Base-by-base conservation (phyloP, 805 yeast genomes). In the Saccharomycopsis malanga region DNA sequence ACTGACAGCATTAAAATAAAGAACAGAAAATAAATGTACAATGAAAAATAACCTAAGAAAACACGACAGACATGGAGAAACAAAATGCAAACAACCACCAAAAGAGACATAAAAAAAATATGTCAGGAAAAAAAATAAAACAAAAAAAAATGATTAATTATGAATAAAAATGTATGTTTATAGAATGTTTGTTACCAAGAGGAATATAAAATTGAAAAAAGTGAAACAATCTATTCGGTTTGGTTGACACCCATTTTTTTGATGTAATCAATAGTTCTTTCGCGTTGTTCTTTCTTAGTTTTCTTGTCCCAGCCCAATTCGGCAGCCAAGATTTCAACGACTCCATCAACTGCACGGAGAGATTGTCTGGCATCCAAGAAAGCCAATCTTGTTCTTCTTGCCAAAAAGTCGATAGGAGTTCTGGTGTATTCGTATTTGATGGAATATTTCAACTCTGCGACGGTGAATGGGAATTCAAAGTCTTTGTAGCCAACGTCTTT, bases 311-410 rank as follows among this genome's bases (percentile, higher is more conserved):
- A 89, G 41, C 75, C 67, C 53, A 84, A 72, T 64, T 85, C 93
- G 44, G 76, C 71, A 56, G 80, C 88, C 93, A 89, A 84, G 54
- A 87, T 74, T 57, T 84, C 83, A 44, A 85, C 88, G 34, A 91
- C 95, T 53, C 82, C 83, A 53, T 87, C 94, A 48, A 89, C 80
- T 14, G 94, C 84, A 44, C 69, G 72, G 54, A 80, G 68, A 12
- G 97, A 96, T 54, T 83, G 87, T 63, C 79, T 79, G 36, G 93
- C 86, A 67, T 89, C 89, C 62, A 89, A 72, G 71, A 88, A 91
- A 2, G 96, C 95, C 62, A 87, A 79, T 67, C 98, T 80, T 45
- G 91, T 81, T 73, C 98, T 83, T 73, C 97, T 83, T 48, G 95
- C 87, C 55, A 89, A 72, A 72, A 89, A 87, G 66, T 89, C 98